Base-by-base conservation (phyloP, 2,329 filamentous ascomycete genomes). In the Magnaporthales sp. region DNA sequence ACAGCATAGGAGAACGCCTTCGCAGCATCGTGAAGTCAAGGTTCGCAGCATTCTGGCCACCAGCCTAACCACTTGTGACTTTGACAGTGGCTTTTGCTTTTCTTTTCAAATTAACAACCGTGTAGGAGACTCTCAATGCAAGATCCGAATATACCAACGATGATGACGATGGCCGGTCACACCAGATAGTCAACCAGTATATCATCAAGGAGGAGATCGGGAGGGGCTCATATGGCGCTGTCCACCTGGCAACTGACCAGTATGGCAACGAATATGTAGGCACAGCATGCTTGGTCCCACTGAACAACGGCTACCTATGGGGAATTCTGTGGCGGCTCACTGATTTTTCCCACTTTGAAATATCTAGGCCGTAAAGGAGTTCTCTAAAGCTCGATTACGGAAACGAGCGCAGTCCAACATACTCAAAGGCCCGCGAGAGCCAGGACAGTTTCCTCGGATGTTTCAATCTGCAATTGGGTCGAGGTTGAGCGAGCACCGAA, bases 181-280 rank as follows among this genome's bases (percentile, higher is more conserved):
- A 96, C 74, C 92, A 96, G 74, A 86, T 88, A 67, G 94, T 98
- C 80, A 98, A 98, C 76, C 94, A 98, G 79, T 99, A 98, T 77
- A 84, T 90, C 67, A 95, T 99, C 74, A 89, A 91, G 76, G 91
- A 96, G 76, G 94, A 98, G 81, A 97, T 99, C 72, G 95, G 95
- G n/a, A 85, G 93, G 70, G 95, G 95, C 22, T 98, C 94, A 0
- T 99, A 96, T 76, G 95, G 95, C 8, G 90, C 93, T 11, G 95
- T 99, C 15, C 93, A 98, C 78, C 82, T 94, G 24, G 95, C 93
- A 26, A 88, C 87, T 2, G 94, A 99, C 78, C 93, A 97, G 76
- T 95, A 89, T 79, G 94, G 93, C 58, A 87, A 88, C 65, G 93
- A 98, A 91, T 98, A 90, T 85, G 94, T 96, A 83, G 90, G 68